A percentile compares a stretch with the other conserved stretches of the same genome.
phyloP scores from a whole-genome alignment of 208 protist species.

The Phytomonas serpens region DNA sequence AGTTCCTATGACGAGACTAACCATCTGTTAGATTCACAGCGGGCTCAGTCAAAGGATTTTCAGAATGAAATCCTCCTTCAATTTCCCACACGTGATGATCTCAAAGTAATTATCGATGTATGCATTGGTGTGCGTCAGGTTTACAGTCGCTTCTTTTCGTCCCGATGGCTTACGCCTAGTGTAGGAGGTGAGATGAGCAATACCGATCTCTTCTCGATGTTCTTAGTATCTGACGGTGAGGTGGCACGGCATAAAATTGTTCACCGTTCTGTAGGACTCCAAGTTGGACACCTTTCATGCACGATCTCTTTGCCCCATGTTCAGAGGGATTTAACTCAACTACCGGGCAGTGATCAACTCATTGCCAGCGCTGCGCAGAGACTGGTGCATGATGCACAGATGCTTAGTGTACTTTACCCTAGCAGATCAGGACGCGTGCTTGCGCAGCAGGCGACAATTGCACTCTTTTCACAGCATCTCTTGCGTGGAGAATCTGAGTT shows the following conservation, averaged over 20 bases:
- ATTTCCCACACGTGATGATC: slow-evolving; percentile 39
- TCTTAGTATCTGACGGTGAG: slow-evolving; percentile 43
- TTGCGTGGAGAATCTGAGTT: slow-evolving; percentile 7
- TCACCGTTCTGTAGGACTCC: slow-evolving; percentile 47
- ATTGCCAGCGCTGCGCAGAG: slow-evolving; percentile 18
- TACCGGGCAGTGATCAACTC: slow-evolving; percentile 11
- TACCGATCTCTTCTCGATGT: slow-evolving; percentile 23
- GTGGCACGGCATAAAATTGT: slow-evolving; percentile 44
- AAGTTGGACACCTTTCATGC: slow-evolving; percentile 46
- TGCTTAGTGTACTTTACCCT: neutral
- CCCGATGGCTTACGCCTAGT: slow-evolving; percentile 54
- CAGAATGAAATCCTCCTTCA: slow-evolving; percentile 32
- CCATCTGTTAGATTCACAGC: neutral
- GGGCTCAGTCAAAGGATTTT: neutral
- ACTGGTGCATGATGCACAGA: slow-evolving; percentile 16
- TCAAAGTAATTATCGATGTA: slow-evolving; percentile 60
- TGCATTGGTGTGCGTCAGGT: slow-evolving; percentile 41
- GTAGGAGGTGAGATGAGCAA: slow-evolving; percentile 8
- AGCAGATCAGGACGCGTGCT: neutral
- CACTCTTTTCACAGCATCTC: slow-evolving; percentile 9
- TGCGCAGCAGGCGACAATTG: slow-evolving; percentile 2
- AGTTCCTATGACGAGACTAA: neutral
- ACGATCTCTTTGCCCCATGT: slow-evolving; percentile 37
- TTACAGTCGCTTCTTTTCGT: slow-evolving; percentile 29
- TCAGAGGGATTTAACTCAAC: slow-evolving; percentile 21